Conservation (phyloP, 2,329 filamentous ascomycete species). For the Claviceps sp. region DNA sequence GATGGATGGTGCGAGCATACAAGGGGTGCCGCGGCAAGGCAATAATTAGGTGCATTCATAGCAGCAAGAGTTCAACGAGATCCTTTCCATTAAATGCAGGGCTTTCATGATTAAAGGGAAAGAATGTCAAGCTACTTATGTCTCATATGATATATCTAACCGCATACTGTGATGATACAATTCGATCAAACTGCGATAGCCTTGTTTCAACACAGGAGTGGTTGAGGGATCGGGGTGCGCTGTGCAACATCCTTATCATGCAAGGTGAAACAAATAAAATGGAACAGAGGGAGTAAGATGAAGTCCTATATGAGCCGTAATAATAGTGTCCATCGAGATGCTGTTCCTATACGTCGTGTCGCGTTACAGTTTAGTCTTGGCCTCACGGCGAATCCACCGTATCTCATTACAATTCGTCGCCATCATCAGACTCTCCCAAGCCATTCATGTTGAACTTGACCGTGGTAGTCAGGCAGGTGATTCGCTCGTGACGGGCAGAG, state of each 20-base stretch:
- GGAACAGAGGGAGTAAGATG: too few species aligned
- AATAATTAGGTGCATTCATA: not conserved
- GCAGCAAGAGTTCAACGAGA: not conserved
- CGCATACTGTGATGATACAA: too few species aligned
- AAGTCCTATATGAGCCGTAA: too few species aligned
- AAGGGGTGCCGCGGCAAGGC: not conserved
- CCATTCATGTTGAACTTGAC: conserved; percentile 40
- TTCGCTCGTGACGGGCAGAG: conserved; percentile 50
- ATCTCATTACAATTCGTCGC: conserved; percentile 26
- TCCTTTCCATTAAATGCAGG: not conserved
- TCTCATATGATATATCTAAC: not conserved
- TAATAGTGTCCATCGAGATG: too few species aligned
- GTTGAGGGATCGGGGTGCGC: too few species aligned
- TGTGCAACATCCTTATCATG: too few species aligned
- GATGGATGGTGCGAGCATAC: not conserved
- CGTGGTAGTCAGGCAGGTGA: conserved; percentile 75
- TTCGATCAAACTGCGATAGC: too few species aligned
- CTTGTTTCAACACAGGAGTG: too few species aligned
- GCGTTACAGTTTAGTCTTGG: too few species aligned
- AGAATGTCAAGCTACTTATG: not conserved
- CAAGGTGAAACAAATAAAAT: too few species aligned
- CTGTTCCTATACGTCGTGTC: too few species aligned
- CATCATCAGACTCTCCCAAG: conserved; percentile 24
- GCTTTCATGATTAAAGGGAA: not conserved
- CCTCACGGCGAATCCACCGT: not conserved